Evolutionary conservation across 257 asterid species (phyloP).

Genomic region (Gentiana dahurica): DNA sequence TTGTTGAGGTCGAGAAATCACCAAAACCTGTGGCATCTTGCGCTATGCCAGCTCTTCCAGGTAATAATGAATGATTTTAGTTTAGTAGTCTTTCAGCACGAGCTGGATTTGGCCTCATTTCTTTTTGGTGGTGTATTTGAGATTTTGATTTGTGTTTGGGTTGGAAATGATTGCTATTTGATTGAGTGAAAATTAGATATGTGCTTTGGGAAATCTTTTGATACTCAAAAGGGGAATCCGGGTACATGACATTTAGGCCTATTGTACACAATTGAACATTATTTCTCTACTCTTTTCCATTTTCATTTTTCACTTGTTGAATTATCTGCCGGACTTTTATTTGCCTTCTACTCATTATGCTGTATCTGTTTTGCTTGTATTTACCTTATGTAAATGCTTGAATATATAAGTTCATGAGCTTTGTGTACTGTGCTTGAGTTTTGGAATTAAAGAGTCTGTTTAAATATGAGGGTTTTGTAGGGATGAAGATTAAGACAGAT

Average conservation of each 20-base stretch:
- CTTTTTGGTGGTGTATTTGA: neutral
- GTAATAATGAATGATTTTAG: constrained; percentile 14
- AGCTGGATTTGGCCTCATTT: neutral
- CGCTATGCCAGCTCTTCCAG: constrained; percentile 98
- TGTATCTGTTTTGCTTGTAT: too few relatives aligned
- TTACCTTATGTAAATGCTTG: neutral
- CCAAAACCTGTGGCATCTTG: constrained; percentile 97
- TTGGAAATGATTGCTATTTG: too few relatives aligned
- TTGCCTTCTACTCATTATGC: too few relatives aligned
- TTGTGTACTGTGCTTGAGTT: neutral
- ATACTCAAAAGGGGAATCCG: too few relatives aligned
- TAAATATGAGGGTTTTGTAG: constrained; percentile 23
- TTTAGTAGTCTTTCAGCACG: neutral
- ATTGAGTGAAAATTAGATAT: too few relatives aligned
- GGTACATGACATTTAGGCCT: too few relatives aligned
- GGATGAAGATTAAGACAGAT: constrained; percentile 95
- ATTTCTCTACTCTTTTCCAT: too few relatives aligned
- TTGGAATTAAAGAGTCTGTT: neutral
- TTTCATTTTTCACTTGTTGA: too few relatives aligned
- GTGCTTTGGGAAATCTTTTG: too few relatives aligned
- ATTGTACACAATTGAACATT: too few relatives aligned
- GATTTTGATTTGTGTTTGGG: neutral
- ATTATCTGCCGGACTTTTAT: too few relatives aligned
- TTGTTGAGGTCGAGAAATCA: constrained; percentile 92
- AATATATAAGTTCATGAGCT: neutral